Percentiles rank a stretch among this genome's conserved stretches.
Conservation (phyloP, 768 basidiomycete genomes). For the Tephrocybe sp. region DNA sequence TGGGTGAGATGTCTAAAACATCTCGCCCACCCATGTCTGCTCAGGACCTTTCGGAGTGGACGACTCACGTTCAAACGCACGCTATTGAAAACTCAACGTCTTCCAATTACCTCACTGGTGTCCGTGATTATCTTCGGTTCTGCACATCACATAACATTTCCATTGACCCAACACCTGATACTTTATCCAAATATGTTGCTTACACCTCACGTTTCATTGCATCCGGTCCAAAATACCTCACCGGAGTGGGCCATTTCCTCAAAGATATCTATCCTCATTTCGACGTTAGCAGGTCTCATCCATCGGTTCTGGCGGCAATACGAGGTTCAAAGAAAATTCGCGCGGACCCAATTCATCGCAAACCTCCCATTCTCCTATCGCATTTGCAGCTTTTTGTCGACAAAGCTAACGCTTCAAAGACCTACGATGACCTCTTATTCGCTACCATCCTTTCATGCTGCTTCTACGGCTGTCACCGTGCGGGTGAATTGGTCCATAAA, state of each 20-base stretch:
- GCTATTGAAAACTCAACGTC: no score
- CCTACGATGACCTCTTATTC: background rate
- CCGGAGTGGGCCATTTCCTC: background rate
- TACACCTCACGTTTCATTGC: no score
- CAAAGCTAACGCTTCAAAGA: background rate
- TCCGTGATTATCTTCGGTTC: no score
- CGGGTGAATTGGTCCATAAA: background rate
- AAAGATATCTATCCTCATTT: constrained; percentile 20
- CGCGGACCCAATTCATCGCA: constrained; percentile 21
- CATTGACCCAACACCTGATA: no score
- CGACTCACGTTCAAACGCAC: no score
- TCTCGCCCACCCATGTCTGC: no score
- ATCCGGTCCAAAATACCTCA: constrained; percentile 17
- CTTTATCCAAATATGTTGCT: no score
- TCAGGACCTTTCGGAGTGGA: no score
- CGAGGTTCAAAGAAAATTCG: constrained; percentile 17
- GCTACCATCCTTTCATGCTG: background rate
- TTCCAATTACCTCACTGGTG: no score
- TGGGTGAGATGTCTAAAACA: no score
- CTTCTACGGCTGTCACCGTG: background rate
- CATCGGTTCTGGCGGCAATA: constrained; percentile 16
- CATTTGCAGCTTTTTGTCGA: background rate
- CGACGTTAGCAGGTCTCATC: constrained; percentile 6
- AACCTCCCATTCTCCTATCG: constrained; percentile 17
- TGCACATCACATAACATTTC: no score